phyloP scores from a whole-genome alignment of 306 rosid species.

The Hylodesmum podocarpum region DNA sequence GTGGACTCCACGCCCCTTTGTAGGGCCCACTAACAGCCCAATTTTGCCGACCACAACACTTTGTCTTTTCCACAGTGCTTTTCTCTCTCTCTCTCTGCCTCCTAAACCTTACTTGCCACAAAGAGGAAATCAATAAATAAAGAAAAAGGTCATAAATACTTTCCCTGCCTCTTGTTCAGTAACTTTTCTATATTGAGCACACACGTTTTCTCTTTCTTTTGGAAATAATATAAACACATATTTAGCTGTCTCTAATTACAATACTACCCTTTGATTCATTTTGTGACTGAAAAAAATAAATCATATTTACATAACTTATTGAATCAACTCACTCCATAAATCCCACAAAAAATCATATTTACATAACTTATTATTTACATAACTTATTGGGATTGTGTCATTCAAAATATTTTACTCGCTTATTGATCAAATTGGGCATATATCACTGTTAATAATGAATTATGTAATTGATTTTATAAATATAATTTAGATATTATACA shows the following conservation, averaged over 20 bases:
- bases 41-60: conserved; percentile 39
- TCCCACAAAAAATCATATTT: too few species aligned
- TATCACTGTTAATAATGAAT: too few species aligned
- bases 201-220: not conserved
- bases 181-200: not conserved
- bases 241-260: not conserved
- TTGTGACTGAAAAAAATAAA: not conserved
- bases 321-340: too few species aligned
- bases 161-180: conserved; percentile 14
- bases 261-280: not conserved
- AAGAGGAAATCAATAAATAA: not conserved
- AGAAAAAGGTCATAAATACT: too few species aligned
- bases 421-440: too few species aligned
- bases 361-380: too few species aligned
- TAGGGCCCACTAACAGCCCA: conserved; percentile 39
- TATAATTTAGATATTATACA: too few species aligned
- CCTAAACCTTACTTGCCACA: conserved; percentile 14
- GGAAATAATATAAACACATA: not conserved
- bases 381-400: too few species aligned
- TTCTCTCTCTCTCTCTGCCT: not conserved
- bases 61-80: conserved; percentile 35
- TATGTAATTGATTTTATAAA: too few species aligned
- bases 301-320: too few species aligned
- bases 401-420: too few species aligned
- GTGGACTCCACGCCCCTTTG: not conserved